Evolutionary conservation across 805 yeast genomes (phyloP), one percentile per base, ranked within the genome.

Genomic region (Wickerhamomyces ciferrii): DNA sequence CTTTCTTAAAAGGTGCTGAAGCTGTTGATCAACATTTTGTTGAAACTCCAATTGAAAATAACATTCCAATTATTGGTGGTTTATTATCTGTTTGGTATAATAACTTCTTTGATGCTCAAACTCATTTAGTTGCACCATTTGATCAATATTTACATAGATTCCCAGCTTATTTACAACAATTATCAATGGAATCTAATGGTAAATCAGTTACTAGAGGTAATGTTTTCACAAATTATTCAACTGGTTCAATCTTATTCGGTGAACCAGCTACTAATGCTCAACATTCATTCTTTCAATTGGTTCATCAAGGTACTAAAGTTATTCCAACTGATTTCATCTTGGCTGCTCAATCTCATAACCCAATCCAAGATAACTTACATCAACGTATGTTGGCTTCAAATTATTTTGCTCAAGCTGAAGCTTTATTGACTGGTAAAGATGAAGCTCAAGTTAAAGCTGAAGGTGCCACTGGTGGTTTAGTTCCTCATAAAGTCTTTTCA

Each of bases 201-300:
- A 94, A 94, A 75, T 84, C 96, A 41, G 97, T 94, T 58, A 86
- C 96, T 61, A 85, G 97, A 72, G 90, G 88, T 62, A 87, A 89
- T 65, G 83, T 80, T 55, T 90, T 84, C 75, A 89, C 96, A 66
- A 81, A 83, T 75, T 94, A 94, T 79, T 90, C 94, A 63, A 92
- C 98, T 42, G 99, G 99, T 59, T 78, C 96, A 50, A 89, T 94
- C 53, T 75, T 94, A 61, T 94, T 94, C 62, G 99, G 99, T 65
- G 99, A 94, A 76, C 98, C 99, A 65, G 94, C 96, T 53, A 94
- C 99, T 50, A 94, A 94, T 69, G 95, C 99, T 46, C 99, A 94
- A 76, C 99, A 94, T 74, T 91, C 97, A 31, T 94, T 94, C 86
- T 94, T 94, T 92, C 99, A 94, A 75, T 81, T 94, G 71, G 96